Percentiles rank a stretch among this genome's conserved stretches.
Conservation (phyloP, 257 asterid genomes). For the Ilex aquifolium region DNA sequence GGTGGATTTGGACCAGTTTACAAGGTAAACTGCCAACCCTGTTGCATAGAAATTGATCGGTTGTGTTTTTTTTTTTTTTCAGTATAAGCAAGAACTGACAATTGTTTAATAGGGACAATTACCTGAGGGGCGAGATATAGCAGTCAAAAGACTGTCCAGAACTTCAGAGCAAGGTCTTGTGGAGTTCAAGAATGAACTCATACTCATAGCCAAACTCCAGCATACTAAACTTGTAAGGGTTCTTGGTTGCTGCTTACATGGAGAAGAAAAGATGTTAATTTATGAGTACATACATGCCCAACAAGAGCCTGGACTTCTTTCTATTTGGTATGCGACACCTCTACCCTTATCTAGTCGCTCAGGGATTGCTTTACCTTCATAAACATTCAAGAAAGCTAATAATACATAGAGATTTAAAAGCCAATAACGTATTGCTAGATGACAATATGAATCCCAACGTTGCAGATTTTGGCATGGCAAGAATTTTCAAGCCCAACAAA, state of each 20-base stretch:
- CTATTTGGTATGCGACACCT: constrained; percentile 33
- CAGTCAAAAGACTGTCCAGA: constrained; percentile 54
- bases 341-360: constrained; percentile 20
- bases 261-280: constrained; percentile 51
- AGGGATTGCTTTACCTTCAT: constrained; percentile 61
- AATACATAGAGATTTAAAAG: constrained; percentile 58
- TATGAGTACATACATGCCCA: constrained; percentile 61
- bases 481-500: constrained; percentile 38
- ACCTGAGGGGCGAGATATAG: constrained; percentile 45
- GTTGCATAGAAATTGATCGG: too few species aligned
- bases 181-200: constrained; percentile 58
- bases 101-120: constrained; percentile 34
- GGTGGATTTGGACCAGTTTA: constrained; percentile 71
- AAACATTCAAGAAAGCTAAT: constrained; percentile 49
- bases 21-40: constrained; percentile 19
- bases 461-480: constrained; percentile 63
- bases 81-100: too few species aligned
- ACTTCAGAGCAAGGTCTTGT: constrained; percentile 52
- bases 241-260: constrained; percentile 46
- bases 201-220: constrained; percentile 54
- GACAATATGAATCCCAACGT: constrained; percentile 58
- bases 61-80: too few species aligned
- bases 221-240: constrained; percentile 61
- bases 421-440: constrained; percentile 51
- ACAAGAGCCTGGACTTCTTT: constrained; percentile 58